Percentiles rank a stretch among this genome's conserved stretches.
These are phyloP conservation scores for Acrocalymma vagum DNA, from an alignment of 2,329 filamentous ascomycete species.

Conservation along the genomic window DNA sequence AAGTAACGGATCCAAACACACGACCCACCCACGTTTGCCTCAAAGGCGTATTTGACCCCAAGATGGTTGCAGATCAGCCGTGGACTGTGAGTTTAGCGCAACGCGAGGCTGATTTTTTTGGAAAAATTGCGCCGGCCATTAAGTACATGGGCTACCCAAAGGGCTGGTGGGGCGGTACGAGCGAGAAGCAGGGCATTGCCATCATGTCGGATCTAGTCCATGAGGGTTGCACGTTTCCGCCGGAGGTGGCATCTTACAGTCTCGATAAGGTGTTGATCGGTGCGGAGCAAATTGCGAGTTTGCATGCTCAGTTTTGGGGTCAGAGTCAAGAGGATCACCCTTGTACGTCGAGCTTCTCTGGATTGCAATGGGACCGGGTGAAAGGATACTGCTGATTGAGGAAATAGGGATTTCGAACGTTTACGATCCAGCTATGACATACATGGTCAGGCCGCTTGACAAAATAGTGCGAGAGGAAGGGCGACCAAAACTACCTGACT, in stretches of 20 bases:
- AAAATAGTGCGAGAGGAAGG: conserved; percentile 7
- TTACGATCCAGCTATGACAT: conserved; percentile 42
- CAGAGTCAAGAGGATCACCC: conserved; percentile 33
- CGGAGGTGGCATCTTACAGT: too few relatives aligned
- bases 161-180: conserved; percentile 16
- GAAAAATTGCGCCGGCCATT: conserved; percentile 18
- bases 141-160: conserved; percentile 16
- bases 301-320: conserved; percentile 54
- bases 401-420: too few relatives aligned
- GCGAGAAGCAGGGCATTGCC: conserved; percentile 22
- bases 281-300: conserved; percentile 50
- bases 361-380: too few relatives aligned
- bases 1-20: neutral
- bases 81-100: conserved; percentile 19
- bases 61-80: conserved; percentile 10
- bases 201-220: conserved; percentile 20
- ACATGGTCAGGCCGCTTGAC: conserved; percentile 10
- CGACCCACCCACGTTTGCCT: conserved; percentile 16
- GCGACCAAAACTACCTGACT: conserved; percentile 44
- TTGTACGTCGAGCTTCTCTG: too few relatives aligned
- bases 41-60: conserved; percentile 25
- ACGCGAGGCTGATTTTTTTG: conserved; percentile 25
- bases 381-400: too few relatives aligned
- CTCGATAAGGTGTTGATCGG: conserved; percentile 12
- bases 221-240: conserved; percentile 10